Base-by-base conservation (phyloP, 805 yeast genomes). In the Ogataea sp. region DNA sequence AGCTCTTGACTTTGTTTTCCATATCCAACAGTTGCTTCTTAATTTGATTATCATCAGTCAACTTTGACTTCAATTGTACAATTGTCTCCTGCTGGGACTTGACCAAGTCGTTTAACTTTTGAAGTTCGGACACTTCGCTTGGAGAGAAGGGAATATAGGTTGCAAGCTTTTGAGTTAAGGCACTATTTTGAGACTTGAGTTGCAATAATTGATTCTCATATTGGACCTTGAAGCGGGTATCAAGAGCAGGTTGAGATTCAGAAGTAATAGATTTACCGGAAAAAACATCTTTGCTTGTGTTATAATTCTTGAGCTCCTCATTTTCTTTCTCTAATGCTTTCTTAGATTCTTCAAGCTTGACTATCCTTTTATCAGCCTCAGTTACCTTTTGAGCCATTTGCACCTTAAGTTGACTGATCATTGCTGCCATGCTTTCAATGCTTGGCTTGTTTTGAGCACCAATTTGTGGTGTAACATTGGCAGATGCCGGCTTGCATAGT, bases 321-420 rank as follows among this genome's bases (percentile, higher is more conserved):
- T 45, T 29, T 34, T 38, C 17, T n/a, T 34, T 33, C 18, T 21
- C 39, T 21, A 38, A 39, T 36, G 45, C 49, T 13, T 40, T 40
- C 32, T 48, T 54, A 40, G 67, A 65, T 13, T 41, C 23, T 42
- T 79, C 84, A 27, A 83, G 60, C 17, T 51, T 49, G 18, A 56
- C 57, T 18, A 82, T 77, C 41, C 70, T 71, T 16, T 67, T 67
- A 46, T 78, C 72, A 0, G 88, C 89, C 37, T 65, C 61, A 37
- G 62, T 66, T 45, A 82, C 79, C 45, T 77, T 80, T 4, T 58
- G 57, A 41, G 66, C 68, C 45, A 76, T 70, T 32, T 67, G 67
- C 3, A 46, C 17, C 44, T 66, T 71, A 39, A 75, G 50, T 11
- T 55, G 52, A 20, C 42, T 47, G n/a, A 60, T 41, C 55, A 53